These are phyloP conservation scores for Colletotrichum plurivorum DNA, from an alignment of 2,329 filamentous ascomycete genomes.

Conservation along the genomic window DNA sequence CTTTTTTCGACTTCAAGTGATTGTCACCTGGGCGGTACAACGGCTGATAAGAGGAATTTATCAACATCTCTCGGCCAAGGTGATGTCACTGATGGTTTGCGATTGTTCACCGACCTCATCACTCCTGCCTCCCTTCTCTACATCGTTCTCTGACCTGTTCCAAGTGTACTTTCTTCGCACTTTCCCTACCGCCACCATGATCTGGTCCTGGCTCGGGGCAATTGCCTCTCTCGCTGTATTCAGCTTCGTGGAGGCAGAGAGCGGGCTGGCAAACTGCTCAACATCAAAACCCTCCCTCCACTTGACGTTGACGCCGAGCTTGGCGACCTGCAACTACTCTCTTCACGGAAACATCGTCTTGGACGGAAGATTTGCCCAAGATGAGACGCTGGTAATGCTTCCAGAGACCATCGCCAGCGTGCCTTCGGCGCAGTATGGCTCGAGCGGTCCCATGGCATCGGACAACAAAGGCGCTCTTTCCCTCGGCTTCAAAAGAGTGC, in stretches of 20 bases:
- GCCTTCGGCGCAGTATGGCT: conserved; percentile 3
- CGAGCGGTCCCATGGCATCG: conserved; percentile 1
- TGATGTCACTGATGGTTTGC: no score
- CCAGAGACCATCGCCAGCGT: conserved; percentile 16
- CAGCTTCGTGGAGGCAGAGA: not conserved
- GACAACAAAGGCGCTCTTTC: conserved; percentile 28
- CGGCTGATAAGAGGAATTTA: no score
- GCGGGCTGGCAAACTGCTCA: not conserved
- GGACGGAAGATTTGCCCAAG: not conserved
- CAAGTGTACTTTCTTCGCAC: no score
- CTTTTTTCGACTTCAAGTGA: no score
- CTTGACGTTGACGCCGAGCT: conserved; percentile 6
- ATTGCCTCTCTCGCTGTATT: not conserved
- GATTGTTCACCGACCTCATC: no score
- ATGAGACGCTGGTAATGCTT: conserved; percentile 9
- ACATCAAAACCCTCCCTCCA: not conserved
- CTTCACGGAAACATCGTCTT: conserved; percentile 2
- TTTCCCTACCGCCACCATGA: not conserved
- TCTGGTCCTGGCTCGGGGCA: not conserved
- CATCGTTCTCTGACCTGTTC: no score
- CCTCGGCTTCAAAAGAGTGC: conserved; percentile 24
- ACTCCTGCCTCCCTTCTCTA: no score
- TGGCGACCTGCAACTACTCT: not conserved
- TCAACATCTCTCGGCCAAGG: no score
- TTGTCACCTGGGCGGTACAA: no score